phyloP scores from a whole-genome alignment of 768 basidiomycete species.

The Pholiota microspora region DNA sequence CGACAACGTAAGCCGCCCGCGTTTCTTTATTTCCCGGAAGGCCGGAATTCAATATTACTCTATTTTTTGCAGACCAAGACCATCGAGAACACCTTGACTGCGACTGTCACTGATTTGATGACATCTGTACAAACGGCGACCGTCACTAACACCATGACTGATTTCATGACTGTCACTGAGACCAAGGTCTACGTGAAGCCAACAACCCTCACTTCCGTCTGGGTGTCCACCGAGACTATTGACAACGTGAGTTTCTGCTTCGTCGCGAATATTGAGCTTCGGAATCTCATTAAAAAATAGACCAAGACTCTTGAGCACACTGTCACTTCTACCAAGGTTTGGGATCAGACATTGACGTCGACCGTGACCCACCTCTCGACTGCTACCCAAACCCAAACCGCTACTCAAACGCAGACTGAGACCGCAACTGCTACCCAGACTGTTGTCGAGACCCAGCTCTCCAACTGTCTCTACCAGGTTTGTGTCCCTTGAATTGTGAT shows the following conservation, averaged over 20 bases:
- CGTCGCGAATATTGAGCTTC: not conserved
- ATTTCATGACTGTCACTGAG: constrained; percentile 51
- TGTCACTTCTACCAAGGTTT: constrained; percentile 48
- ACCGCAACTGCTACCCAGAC: constrained; percentile 44
- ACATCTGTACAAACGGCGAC: constrained; percentile 58
- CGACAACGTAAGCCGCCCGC: constrained; percentile 48
- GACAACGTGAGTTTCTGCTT: constrained; percentile 44
- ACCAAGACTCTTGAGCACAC: constrained; percentile 61
- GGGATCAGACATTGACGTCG: constrained; percentile 45
- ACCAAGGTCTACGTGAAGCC: constrained; percentile 52
- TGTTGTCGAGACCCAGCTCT: constrained; percentile 48
- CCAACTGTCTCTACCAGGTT: constrained; percentile 52
- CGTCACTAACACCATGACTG: constrained; percentile 51
- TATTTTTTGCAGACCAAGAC: constrained; percentile 48
- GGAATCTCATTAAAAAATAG: constrained; percentile 25
- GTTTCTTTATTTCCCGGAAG: not conserved
- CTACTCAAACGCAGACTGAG: constrained; percentile 48
- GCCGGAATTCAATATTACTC: constrained; percentile 4
- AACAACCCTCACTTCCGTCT: constrained; percentile 55
- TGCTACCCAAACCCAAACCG: constrained; percentile 47
- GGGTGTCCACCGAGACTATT: constrained; percentile 52
- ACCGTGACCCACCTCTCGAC: constrained; percentile 55
- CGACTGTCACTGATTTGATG: constrained; percentile 48
- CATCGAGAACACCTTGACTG: constrained; percentile 46
- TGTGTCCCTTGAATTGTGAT: constrained; percentile 10